Base-by-base conservation (phyloP, 768 basidiomycete genomes). In the Russula olivacea region DNA sequence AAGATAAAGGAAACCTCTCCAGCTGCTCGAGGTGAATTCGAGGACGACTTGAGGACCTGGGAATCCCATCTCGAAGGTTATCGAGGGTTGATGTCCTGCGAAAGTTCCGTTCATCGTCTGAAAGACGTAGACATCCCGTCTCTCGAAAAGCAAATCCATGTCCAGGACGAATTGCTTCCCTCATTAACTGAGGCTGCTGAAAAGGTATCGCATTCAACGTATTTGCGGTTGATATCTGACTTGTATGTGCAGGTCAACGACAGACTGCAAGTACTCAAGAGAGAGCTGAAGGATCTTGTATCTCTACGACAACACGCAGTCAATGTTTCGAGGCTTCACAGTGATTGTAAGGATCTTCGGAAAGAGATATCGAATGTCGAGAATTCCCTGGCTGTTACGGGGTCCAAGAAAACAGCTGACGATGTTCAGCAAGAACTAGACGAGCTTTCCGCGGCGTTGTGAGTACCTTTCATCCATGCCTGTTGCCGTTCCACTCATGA, bases 381-480 rank as follows among this genome's bases (percentile, higher is more conserved):
- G 73, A 75, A 76, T 52, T 84, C 89, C 52, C 79, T 99, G 17
- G 75, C 80, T 21, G 74, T 80, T 8, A 85, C 85, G 2, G 95
- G 94, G 2, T 88, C 87, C 38, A 81, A 83, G 15, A 91, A 85
- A 73, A 93, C 94, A 1, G 82, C 83, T 0, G 90, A 93, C 51
- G 93, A 95, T 52, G 87, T 98, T 17, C 89, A 98, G 72, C 75
- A 68, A 28, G 87, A 97, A 70, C 77, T 97, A 7, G 84, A 88
- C 59, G 74, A 75, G 1, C 71, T 95, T 25, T 77, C 80, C 1
- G 76, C 75, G 17, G 79, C 87, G 64, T 78, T 93, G 94, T 96
- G 69, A 70, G 84, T 74, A 47, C 50, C 57, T 9, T n/a, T 59
- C 49, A 25, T 30, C 34, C 2, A 15, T 49, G 49, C 48, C 50